Conservation (phyloP, 805 yeast species). For the Suhomyces xylopsoci region DNA sequence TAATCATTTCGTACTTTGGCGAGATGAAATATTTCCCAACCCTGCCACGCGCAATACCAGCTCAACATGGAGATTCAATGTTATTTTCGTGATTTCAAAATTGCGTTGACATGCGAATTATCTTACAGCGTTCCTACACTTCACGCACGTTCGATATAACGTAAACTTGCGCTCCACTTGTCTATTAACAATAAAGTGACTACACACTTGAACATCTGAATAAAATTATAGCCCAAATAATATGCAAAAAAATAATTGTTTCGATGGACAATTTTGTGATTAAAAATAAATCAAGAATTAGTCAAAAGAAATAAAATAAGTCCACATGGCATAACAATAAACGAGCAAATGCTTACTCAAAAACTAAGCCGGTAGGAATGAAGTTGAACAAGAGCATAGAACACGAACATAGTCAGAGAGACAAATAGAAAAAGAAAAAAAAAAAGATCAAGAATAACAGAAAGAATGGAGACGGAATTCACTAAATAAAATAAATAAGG, state of each 20-base stretch:
- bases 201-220: not conserved
- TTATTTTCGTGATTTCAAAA: not conserved
- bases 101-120: not conserved
- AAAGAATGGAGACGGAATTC: not conserved
- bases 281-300: not conserved
- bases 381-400: not conserved
- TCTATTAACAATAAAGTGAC: not conserved
- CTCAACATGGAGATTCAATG: too few relatives aligned
- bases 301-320: not conserved
- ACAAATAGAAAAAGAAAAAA: not conserved
- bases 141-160: not conserved
- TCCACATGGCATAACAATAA: not conserved
- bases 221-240: not conserved
- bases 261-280: not conserved
- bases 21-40: not conserved
- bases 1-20: not conserved
- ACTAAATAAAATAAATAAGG: not conserved
- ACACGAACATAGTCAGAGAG: not conserved
- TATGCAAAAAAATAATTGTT: not conserved
- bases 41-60: not conserved
- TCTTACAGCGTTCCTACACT: not conserved
- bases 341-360: not conserved
- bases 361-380: not conserved
- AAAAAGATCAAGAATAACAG: not conserved
- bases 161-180: not conserved